A percentile compares a stretch with the other conserved stretches of the same genome.
phyloP scores from a whole-genome alignment of 176 grass and related monocot species.

The Triticum monococcum region DNA sequence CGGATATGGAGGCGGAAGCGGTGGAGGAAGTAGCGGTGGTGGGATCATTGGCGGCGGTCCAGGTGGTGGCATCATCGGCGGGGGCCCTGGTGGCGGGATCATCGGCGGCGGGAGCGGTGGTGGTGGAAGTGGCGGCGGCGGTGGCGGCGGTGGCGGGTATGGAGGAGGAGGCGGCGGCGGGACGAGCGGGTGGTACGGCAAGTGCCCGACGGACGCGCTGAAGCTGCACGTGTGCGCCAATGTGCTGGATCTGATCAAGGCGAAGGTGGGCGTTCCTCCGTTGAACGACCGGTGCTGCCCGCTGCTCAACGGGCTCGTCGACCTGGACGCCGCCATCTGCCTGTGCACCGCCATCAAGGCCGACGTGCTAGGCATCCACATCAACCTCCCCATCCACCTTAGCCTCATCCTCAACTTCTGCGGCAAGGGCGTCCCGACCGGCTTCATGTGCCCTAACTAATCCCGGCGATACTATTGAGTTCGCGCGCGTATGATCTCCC shows the following conservation, averaged over 20 bases:
- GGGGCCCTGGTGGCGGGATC: neutral
- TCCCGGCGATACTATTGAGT: neutral
- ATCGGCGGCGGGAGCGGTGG: neutral
- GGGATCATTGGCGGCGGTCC: slow-evolving; percentile 4
- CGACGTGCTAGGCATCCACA: slow-evolving; percentile 71
- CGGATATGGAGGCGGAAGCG: neutral
- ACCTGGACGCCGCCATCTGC: slow-evolving; percentile 55
- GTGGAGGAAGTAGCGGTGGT: neutral
- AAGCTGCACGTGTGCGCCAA: slow-evolving; percentile 78
- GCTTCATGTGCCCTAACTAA: slow-evolving; percentile 66
- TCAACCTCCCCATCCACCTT: slow-evolving; percentile 78
- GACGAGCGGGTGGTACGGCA: slow-evolving; percentile 50
- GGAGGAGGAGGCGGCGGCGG: neutral
- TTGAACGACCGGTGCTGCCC: slow-evolving; percentile 64
- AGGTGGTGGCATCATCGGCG: neutral
- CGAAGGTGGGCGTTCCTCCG: slow-evolving; percentile 53
- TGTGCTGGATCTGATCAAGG: slow-evolving; percentile 72
- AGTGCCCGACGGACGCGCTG: slow-evolving; percentile 67
- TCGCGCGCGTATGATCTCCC: neutral
- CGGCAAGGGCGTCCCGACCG: slow-evolving; percentile 75
- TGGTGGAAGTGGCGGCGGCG: neutral
- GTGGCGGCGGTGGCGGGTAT: neutral
- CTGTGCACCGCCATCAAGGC: slow-evolving; percentile 64
- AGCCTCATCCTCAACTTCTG: slow-evolving; percentile 93
- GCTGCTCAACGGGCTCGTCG: slow-evolving; percentile 65